Evolutionary conservation across 1,284 basidiomycete genomes (phyloP).

Genomic region (Apiotrichum veenhuisii): DNA sequence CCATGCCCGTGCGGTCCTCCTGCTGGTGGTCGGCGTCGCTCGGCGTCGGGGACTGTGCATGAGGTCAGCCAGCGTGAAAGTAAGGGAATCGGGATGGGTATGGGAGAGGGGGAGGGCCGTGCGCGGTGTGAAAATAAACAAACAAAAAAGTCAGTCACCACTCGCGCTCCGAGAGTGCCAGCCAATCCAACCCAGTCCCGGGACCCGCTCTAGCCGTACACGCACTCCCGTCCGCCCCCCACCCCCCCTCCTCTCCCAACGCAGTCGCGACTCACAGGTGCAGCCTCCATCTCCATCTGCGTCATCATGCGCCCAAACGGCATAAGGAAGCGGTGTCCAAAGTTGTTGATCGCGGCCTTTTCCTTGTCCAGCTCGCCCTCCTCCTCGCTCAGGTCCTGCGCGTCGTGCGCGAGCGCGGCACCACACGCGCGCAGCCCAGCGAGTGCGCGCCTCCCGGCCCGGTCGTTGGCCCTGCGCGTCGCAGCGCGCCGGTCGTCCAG

Average conservation of each 20-base stretch:
- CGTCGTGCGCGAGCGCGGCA: slow-evolving; percentile 27
- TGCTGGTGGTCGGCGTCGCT: slow-evolving; percentile 41
- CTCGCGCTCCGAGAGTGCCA: too few species aligned
- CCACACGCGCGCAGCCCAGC: slow-evolving; percentile 32
- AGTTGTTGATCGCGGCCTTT: slow-evolving; percentile 35
- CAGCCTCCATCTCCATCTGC: slow-evolving; percentile 47
- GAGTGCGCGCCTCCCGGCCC: slow-evolving; percentile 32
- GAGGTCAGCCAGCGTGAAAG: too few species aligned
- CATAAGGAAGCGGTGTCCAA: slow-evolving; percentile 44
- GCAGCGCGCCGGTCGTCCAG: not conserved
- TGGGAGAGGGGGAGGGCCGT: too few species aligned
- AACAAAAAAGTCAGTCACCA: too few species aligned
- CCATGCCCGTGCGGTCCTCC: slow-evolving; percentile 31
- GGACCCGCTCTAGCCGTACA: too few species aligned
- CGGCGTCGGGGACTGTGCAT: slow-evolving; percentile 43
- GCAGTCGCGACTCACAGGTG: slow-evolving; percentile 38
- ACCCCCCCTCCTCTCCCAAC: not conserved
- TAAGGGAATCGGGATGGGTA: too few species aligned
- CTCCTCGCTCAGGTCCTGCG: slow-evolving; percentile 37
- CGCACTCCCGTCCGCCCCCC: too few species aligned
- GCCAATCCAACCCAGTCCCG: too few species aligned
- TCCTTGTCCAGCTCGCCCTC: slow-evolving; percentile 38
- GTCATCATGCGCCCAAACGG: slow-evolving; percentile 42
- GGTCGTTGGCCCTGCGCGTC: not conserved
- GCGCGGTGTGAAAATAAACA: too few species aligned